Percentiles rank a stretch among this genome's conserved stretches.
These are phyloP conservation scores for Berberis vulgaris DNA, from an alignment of 164 flowering plant genomes.

Conservation along the genomic window DNA sequence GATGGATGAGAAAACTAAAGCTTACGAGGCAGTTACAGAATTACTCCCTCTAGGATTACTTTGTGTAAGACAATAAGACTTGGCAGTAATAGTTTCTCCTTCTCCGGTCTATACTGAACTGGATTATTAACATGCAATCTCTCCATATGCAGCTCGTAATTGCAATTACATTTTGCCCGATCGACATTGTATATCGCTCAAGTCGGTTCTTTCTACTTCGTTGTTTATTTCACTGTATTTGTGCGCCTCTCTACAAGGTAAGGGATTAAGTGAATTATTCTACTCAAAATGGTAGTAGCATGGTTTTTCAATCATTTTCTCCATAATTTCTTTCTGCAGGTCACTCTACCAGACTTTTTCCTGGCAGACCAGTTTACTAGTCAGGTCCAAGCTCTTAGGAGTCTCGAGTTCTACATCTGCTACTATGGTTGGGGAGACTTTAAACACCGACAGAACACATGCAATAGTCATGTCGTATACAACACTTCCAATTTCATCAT, in stretches of 20 bases:
- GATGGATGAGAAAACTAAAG: slow-evolving; percentile 34
- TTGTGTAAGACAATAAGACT: slow-evolving; percentile 10
- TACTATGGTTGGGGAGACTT: slow-evolving; percentile 68
- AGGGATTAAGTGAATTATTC: slow-evolving; percentile 5
- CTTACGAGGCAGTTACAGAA: slow-evolving; percentile 33
- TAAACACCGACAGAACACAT: slow-evolving; percentile 31
- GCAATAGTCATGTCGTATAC: slow-evolving; percentile 20
- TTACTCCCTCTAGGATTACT: slow-evolving; percentile 38
- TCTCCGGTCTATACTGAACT: neutral
- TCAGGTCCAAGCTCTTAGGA: slow-evolving; percentile 76
- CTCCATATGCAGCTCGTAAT: slow-evolving; percentile 31
- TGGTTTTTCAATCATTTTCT: neutral
- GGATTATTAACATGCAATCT: neutral
- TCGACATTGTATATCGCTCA: slow-evolving; percentile 57
- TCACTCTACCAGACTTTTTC: slow-evolving; percentile 57
- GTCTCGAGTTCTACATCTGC: slow-evolving; percentile 59
- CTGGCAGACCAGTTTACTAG: slow-evolving; percentile 63
- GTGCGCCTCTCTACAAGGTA: slow-evolving; percentile 74
- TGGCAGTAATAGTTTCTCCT: neutral
- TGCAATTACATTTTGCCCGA: slow-evolving; percentile 36
- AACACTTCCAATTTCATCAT: slow-evolving; percentile 22
- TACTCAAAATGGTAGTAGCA: neutral
- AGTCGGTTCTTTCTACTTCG: slow-evolving; percentile 51
- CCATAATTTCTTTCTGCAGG: slow-evolving; percentile 17
- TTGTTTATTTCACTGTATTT: slow-evolving; percentile 35